phyloP scores from a whole-genome alignment of 768 basidiomycete genomes.

The Melanogaster broomeanus region DNA sequence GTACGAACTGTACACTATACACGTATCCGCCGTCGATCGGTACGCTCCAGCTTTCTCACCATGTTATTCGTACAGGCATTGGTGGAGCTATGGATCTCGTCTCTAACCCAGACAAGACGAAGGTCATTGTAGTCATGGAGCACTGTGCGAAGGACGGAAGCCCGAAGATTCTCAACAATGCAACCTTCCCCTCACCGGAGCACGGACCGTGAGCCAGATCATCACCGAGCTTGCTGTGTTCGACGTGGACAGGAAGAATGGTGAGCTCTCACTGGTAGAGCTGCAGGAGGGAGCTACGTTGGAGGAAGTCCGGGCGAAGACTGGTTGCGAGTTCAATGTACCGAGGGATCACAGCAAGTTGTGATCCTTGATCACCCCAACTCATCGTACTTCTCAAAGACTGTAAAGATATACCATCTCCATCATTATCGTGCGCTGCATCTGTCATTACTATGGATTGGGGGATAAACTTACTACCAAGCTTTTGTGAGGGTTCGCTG shows the following conservation, averaged over 20 bases:
- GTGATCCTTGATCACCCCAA: conserved; percentile 25
- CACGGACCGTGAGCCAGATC: conserved; percentile 84
- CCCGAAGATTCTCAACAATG: conserved; percentile 87
- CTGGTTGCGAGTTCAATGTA: conserved; percentile 79
- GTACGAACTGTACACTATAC: conserved; percentile 31
- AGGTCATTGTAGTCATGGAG: conserved; percentile 88
- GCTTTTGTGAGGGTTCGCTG: background rate
- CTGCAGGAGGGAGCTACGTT: conserved; percentile 81
- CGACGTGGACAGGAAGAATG: conserved; percentile 75
- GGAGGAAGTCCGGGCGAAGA: conserved; percentile 85
- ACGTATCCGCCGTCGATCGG: background rate
- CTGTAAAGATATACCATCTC: conserved; percentile 11
- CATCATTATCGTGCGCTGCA: background rate
- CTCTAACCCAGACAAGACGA: conserved; percentile 94
- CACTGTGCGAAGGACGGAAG: conserved; percentile 89
- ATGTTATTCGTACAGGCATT: conserved; percentile 56
- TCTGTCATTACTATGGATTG: background rate
- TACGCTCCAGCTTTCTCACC: conserved; percentile 8
- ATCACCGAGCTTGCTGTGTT: conserved; percentile 94
- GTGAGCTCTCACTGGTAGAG: conserved; percentile 75
- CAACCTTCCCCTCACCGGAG: conserved; percentile 85
- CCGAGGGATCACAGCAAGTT: conserved; percentile 50
- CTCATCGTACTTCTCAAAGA: conserved; percentile 1
- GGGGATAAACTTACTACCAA: background rate
- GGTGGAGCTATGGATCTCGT: conserved; percentile 97